phyloP scores from a whole-genome alignment of 2,329 filamentous ascomycete species.

The Fusarium sp. region DNA sequence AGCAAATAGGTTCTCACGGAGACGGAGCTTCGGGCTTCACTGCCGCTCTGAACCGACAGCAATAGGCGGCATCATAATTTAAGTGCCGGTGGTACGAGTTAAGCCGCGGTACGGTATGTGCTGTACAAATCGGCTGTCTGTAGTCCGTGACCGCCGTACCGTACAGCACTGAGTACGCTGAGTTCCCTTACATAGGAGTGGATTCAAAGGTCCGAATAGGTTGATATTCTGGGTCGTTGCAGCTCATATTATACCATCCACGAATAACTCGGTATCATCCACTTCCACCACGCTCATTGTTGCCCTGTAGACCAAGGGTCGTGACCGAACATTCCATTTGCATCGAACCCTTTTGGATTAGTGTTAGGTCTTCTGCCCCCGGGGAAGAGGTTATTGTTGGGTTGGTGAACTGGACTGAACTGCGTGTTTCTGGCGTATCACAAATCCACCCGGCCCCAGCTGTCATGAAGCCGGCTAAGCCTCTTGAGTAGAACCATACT shows the following conservation, averaged over 20 bases:
- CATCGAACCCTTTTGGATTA: conserved; percentile 24
- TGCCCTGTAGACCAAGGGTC: conserved; percentile 1
- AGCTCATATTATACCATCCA: not conserved
- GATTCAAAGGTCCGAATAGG: conserved; percentile 27
- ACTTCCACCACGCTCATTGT: not conserved
- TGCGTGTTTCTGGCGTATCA: conserved; percentile 18
- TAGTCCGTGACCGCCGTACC: conserved; percentile 1
- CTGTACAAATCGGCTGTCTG: conserved; percentile 21
- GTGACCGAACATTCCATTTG: conserved; percentile 27
- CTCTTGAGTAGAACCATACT: conserved; percentile 28
- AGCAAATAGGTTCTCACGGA: conserved; percentile 27
- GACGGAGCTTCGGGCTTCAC: conserved; percentile 22
- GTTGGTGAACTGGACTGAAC: conserved; percentile 7
- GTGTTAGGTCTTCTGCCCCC: conserved; percentile 33
- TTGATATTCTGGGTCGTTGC: not conserved
- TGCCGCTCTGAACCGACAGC: conserved; percentile 22
- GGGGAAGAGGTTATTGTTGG: conserved; percentile 13
- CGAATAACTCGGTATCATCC: not conserved
- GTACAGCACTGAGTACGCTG: not conserved
- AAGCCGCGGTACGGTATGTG: conserved; percentile 7
- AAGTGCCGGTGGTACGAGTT: conserved; percentile 27
- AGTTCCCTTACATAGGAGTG: conserved; percentile 3
- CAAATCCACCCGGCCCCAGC: conserved; percentile 35
- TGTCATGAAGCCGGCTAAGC: conserved; percentile 38
- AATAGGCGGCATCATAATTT: conserved; percentile 7